Percentiles rank a stretch among this genome's conserved stretches.
Evolutionary conservation across 2,329 filamentous ascomycete genomes (phyloP).

Genomic region (Nigrograna mackinnonii): DNA sequence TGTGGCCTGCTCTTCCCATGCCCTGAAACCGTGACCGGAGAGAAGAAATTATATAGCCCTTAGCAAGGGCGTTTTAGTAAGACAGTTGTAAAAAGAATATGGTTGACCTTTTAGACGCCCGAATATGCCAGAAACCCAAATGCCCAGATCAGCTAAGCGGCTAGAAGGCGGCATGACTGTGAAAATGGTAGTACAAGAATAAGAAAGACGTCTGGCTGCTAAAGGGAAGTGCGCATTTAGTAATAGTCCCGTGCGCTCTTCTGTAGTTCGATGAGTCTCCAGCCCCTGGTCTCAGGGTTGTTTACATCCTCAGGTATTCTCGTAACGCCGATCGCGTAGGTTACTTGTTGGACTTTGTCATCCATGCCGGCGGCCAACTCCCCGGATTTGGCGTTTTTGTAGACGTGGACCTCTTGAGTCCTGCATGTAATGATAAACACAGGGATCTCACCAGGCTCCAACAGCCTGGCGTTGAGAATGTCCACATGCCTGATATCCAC

Average conservation of each 20-base stretch:
- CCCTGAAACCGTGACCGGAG: too few species aligned
- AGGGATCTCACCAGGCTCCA: conserved; percentile 85
- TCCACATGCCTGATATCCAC: conserved; percentile 95
- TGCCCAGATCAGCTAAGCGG: background rate
- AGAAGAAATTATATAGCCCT: too few species aligned
- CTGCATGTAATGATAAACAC: conserved; percentile 97
- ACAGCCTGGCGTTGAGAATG: conserved; percentile 76
- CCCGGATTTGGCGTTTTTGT: conserved; percentile 86
- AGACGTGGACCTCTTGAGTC: conserved; percentile 97
- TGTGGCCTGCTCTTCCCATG: too few species aligned
- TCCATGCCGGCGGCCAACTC: conserved; percentile 96
- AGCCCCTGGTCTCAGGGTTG: conserved; percentile 95
- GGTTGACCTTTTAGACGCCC: too few species aligned
- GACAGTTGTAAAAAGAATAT: too few species aligned
- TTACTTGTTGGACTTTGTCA: conserved; percentile 97
- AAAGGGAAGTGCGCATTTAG: conserved; percentile 43
- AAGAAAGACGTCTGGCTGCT: too few species aligned
- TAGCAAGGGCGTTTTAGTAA: too few species aligned
- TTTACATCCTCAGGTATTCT: conserved; percentile 92
- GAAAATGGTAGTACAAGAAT: too few species aligned
- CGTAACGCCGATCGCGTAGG: conserved; percentile 96
- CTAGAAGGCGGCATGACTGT: too few species aligned
- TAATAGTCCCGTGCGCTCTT: conserved; percentile 95
- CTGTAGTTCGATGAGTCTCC: conserved; percentile 97
- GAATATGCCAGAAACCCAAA: conserved; percentile 22